Evolutionary conservation across 139 green algal species (phyloP), one percentile per base, ranked within the genome.

Genomic region (Chlorella vulgaris): DNA sequence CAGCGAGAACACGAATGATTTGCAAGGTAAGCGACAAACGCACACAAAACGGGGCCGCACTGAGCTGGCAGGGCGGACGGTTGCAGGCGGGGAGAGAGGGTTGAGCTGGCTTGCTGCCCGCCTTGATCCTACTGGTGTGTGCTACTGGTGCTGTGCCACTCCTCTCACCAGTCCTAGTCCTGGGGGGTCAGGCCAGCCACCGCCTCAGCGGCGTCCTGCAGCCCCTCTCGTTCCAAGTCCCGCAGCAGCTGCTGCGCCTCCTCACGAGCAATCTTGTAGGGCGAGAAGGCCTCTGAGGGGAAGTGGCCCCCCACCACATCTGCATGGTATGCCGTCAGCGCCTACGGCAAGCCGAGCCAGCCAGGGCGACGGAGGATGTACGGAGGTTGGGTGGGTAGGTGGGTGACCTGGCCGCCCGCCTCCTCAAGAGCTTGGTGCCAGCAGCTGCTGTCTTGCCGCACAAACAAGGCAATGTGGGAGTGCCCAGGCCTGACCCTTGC

Each of bases 291-390:
- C 13, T 81, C 69, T 5, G 83, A 87, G 0, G 95, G 95, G 81
- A 99, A 98, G 1, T 26, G 1, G 2, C 89, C 21, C 2, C 73
- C 78, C 15, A 80, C 74, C 36, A 99, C 96, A 28, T 99, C 96
- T 0, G 88, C 78, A 1, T 89, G 68, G 88, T 97, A 99, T 31
- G 88, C 61, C 22, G 74, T 38, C 8, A 99, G 86, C 1, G 95
- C 95, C 2, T 83, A 63, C 68, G 42, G 33, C 2, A 58, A 70
- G 55, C 21, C 7, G 31, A 4, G 24, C 36, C 21, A 21, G 4
- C 18, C 7, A 36, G n/a, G n/a, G n/a, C n/a, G n/a, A n/a, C n/a
- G n/a, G n/a, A n/a, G n/a, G n/a, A n/a, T n/a, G n/a, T n/a, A n/a
- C n/a, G n/a, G n/a, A n/a, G 29, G 21, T 4, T 4, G 70, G 5